A percentile compares a stretch with the other conserved stretches of the same genome.
These are phyloP conservation scores for Acer saccharum DNA, from an alignment of 345 rosid species.

Conservation along the genomic window DNA sequence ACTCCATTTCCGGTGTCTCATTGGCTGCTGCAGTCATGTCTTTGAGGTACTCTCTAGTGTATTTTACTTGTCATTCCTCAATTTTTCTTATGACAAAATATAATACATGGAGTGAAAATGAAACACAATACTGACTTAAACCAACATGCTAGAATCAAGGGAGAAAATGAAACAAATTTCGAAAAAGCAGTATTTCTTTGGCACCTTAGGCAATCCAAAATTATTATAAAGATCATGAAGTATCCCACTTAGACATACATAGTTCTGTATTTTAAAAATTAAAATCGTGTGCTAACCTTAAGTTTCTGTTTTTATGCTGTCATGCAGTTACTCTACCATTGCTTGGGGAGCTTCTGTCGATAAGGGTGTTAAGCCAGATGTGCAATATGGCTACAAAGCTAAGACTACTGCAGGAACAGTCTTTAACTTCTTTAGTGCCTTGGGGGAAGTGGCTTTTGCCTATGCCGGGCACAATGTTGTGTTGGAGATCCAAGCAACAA, in stretches of 20 bases:
- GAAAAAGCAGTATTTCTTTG: background rate
- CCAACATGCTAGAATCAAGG: background rate
- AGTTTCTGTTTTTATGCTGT: background rate
- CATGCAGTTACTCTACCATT: constrained; percentile 69
- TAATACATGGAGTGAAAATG: background rate
- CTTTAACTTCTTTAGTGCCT: constrained; percentile 60
- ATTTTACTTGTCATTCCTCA: background rate
- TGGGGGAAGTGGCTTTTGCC: constrained; percentile 76
- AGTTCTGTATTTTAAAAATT: background rate
- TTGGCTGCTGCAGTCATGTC: constrained; percentile 88
- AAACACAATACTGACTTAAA: too few species aligned
- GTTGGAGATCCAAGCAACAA: constrained; percentile 81
- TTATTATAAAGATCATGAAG: too few species aligned
- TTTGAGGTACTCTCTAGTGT: constrained; percentile 38
- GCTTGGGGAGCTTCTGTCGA: constrained; percentile 65
- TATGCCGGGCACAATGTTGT: constrained; percentile 84
- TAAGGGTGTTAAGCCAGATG: constrained; percentile 56
- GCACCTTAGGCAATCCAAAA: too few species aligned
- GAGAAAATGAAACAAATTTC: background rate
- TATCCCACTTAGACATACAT: background rate
- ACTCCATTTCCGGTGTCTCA: constrained; percentile 76
- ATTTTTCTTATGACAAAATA: background rate
- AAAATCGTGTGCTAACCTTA: background rate
- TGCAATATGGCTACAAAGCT: constrained; percentile 53
- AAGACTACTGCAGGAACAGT: constrained; percentile 41